Percentiles rank a stretch among this genome's conserved stretches.
These are phyloP conservation scores for Sporothrix phasma DNA, from an alignment of 2,329 filamentous ascomycete species.

Conservation along the genomic window DNA sequence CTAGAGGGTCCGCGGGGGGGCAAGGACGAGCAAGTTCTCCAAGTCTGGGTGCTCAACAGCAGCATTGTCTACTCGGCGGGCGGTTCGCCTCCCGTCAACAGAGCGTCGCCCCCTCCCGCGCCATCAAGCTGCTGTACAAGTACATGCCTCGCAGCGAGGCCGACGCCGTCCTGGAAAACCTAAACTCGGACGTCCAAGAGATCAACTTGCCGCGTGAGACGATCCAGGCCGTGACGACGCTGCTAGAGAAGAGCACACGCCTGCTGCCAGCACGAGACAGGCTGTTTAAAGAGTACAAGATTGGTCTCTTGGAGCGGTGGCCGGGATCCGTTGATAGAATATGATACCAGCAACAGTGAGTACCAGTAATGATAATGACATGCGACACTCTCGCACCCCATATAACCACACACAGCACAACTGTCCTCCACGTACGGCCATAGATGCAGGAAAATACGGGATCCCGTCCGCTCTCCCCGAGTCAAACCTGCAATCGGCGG, in stretches of 20 bases:
- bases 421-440: no score
- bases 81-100: slow-evolving; percentile 10
- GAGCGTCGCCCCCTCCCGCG: slow-evolving; percentile 26
- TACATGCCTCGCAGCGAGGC: slow-evolving; percentile 35
- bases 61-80: slow-evolving; percentile 40
- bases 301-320: slow-evolving; percentile 53
- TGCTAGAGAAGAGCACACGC: slow-evolving; percentile 38
- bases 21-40: slow-evolving; percentile 26
- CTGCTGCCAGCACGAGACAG: slow-evolving; percentile 47
- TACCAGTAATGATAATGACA: background rate
- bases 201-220: slow-evolving; percentile 43
- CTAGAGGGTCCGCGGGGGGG: background rate
- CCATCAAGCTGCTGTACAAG: slow-evolving; percentile 46
- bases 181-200: slow-evolving; percentile 50
- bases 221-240: slow-evolving; percentile 34
- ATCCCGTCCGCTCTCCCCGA: no score
- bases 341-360: background rate
- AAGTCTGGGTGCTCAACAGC: slow-evolving; percentile 49
- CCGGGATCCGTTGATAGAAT: slow-evolving; percentile 8
- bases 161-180: slow-evolving; percentile 38
- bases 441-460: no score
- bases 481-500: no score
- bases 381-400: no score
- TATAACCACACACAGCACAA: no score
- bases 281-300: slow-evolving; percentile 55